Evolutionary conservation across 257 asterid genomes (phyloP).

Genomic region (Ophiorrhiza pumila): DNA sequence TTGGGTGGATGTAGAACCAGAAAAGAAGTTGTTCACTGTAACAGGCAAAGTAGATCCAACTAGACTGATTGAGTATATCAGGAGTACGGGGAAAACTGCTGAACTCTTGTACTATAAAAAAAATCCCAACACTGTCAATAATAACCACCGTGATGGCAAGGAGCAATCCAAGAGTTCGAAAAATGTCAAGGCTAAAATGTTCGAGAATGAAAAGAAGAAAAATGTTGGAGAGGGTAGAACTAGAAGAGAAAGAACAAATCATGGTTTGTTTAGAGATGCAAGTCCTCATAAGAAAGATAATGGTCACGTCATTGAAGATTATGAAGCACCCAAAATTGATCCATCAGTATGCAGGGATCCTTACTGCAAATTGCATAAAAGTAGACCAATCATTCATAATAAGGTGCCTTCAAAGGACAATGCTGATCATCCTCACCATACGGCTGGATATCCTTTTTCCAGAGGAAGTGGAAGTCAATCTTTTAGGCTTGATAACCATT

Average conservation of each 20-base stretch:
- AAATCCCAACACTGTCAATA: neutral
- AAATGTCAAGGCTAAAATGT: too few species aligned
- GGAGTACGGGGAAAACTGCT: conserved; percentile 26
- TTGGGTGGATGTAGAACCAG: conserved; percentile 20
- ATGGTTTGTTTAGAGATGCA: neutral
- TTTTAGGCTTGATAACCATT: neutral
- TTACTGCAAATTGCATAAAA: conserved; percentile 18
- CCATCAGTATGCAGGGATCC: conserved; percentile 21
- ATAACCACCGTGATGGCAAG: neutral
- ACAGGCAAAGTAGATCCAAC: conserved; percentile 31
- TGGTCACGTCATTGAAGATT: conserved; percentile 12
- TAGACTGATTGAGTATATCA: conserved; percentile 14
- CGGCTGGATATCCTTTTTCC: neutral
- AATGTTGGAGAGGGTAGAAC: neutral
- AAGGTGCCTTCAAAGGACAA: neutral
- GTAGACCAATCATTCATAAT: conserved; percentile 7
- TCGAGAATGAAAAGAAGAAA: neutral
- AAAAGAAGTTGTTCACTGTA: conserved; percentile 23
- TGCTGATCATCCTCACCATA: conserved; percentile 3
- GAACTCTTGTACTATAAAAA: conserved; percentile 19
- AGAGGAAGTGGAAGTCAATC: neutral
- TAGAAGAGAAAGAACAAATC: neutral
- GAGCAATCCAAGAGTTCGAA: neutral
- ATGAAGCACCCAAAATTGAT: conserved; percentile 19
- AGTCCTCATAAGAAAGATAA: neutral